Evolutionary conservation across 2,329 filamentous ascomycete species (phyloP).

Genomic region (Paraconiothyrium sp.): DNA sequence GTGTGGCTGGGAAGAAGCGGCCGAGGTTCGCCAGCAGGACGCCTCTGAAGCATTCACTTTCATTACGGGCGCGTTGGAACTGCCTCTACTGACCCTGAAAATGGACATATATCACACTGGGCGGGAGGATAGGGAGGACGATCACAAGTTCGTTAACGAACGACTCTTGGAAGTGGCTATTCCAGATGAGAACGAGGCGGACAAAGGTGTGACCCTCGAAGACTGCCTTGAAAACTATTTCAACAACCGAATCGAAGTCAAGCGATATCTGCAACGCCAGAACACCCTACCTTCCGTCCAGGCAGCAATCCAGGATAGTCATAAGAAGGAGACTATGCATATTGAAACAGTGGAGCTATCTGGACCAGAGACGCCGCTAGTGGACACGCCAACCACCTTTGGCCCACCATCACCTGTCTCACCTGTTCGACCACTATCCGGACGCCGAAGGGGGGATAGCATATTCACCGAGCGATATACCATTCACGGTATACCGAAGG

Average conservation of each 20-base stretch:
- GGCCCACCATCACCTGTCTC: conserved; percentile 37
- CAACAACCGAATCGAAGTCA: conserved; percentile 91
- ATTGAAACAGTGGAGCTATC: conserved; percentile 56
- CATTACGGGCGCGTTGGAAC: conserved; percentile 86
- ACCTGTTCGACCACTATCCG: conserved; percentile 38
- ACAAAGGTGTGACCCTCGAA: conserved; percentile 80
- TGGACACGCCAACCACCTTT: conserved; percentile 42
- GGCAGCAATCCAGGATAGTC: conserved; percentile 35
- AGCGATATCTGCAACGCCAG: conserved; percentile 73
- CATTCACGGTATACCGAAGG: conserved; percentile 46
- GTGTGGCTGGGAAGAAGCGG: conserved; percentile 89
- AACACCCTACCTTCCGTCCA: conserved; percentile 65
- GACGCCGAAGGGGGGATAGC: conserved; percentile 57
- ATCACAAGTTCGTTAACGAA: conserved; percentile 95
- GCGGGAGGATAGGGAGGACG: conserved; percentile 80
- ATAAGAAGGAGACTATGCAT: conserved; percentile 52
- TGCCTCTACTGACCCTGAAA: conserved; percentile 88
- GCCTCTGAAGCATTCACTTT: conserved; percentile 96
- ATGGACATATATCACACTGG: conserved; percentile 96
- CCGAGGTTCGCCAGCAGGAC: conserved; percentile 84
- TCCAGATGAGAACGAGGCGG: conserved; percentile 71
- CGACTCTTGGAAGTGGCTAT: conserved; percentile 89
- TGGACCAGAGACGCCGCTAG: conserved; percentile 45
- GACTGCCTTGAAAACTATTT: conserved; percentile 95
- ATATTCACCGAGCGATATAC: conserved; percentile 59